Conservation (phyloP, 148 eudicot species). For the Hydrangea macrophylla region DNA sequence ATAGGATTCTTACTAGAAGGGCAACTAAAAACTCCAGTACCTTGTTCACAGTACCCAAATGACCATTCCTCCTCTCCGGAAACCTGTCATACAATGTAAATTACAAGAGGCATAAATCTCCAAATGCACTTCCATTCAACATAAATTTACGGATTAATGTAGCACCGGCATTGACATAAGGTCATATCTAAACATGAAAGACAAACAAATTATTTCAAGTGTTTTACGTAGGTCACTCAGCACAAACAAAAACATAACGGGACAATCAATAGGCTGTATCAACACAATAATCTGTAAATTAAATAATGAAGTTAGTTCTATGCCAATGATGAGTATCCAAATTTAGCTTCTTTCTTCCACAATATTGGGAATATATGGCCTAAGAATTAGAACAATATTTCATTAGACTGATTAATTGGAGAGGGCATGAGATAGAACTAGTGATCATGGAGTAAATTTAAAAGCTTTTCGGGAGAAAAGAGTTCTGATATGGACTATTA, state of each 20-base stretch:
- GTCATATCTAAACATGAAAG: neutral
- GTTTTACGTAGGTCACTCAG: neutral
- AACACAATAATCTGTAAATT: too few species aligned
- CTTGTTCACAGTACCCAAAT: slow-evolving; percentile 94
- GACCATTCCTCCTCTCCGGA: slow-evolving; percentile 94
- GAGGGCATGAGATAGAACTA: too few species aligned
- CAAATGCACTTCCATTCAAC: slow-evolving; percentile 1
- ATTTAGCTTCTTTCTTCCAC: neutral
- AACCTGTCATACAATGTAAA: slow-evolving; percentile 47
- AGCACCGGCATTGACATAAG: neutral
- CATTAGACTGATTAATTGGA: too few species aligned
- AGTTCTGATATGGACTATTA: too few species aligned
- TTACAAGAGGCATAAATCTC: neutral
- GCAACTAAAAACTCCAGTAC: slow-evolving; percentile 91
- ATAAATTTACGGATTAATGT: neutral
- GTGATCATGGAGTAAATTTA: too few species aligned
- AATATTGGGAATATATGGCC: neutral
- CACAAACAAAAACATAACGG: neutral
- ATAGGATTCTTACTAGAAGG: slow-evolving; percentile 86
- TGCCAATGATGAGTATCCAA: neutral
- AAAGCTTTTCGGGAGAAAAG: too few species aligned
- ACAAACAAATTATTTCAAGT: neutral
- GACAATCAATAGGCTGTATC: neutral
- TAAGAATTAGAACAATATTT: too few species aligned
- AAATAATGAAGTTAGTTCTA: too few species aligned